Base-by-base conservation (phyloP, 2,329 filamentous ascomycete species). In the Trichoderma koningiopsis region DNA sequence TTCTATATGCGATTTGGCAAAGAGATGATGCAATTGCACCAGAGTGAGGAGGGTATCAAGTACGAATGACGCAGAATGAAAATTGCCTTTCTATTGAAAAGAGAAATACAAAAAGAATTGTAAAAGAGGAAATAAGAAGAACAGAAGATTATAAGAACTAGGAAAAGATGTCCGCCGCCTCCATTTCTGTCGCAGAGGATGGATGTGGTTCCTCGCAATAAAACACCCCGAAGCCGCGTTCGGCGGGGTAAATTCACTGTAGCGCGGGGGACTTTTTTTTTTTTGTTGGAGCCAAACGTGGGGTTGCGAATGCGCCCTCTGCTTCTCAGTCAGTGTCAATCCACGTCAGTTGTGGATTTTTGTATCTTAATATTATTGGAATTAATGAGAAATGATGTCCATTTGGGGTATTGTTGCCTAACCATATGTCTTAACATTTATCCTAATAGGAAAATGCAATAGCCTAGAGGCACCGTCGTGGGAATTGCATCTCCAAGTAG, bases 201-300 rank as follows among this genome's bases (percentile, higher is more conserved):
- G 16, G 37, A 43, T n/a, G n/a, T 49, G 43, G 43, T 49, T 49
- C 7, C 43, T 49, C n/a, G 11, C n/a, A 22, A 11, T 11, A 49
- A 49, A 49, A 8, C 43, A n/a, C 47, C 19, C n/a, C 8, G 47
- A 57, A 52, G 47, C n/a, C 65, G 58, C 40, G 16, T 49, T 71
- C 67, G 69, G 69, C 61, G 69, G 69, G 67, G 69, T 58, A 66
- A 59, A 40, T 35, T 52, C 24, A 35, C 56, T 60, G 27, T 57
- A 65, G 53, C 62, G 62, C 53, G 62, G 62, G 62, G 62, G 62
- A 22, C 10, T 10, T 35, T 11, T 31, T 27, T 49, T 27, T 35
- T 35, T 49, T 35, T 62, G 35, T 52, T 11, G 60, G 59, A 16
- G 0, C 1, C 13, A n/a, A 22, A 31, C 62, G 37, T 47, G 53